A percentile compares a stretch with the other conserved stretches of the same genome.
Evolutionary conservation across 2,329 filamentous ascomycete genomes (phyloP).

Genomic region (Trichoderma guizhouense): DNA sequence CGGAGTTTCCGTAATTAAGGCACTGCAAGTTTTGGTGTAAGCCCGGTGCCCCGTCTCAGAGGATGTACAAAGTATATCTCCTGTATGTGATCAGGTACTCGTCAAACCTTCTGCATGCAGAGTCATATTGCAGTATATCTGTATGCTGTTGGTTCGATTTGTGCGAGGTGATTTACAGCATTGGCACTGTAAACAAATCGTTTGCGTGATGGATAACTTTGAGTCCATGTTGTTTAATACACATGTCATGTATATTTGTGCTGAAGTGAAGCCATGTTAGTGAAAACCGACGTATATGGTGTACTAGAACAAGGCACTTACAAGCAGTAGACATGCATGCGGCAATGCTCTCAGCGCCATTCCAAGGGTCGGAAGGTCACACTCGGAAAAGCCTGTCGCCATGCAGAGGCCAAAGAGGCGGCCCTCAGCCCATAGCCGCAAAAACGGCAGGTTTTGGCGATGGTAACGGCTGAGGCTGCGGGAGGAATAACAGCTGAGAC

Average conservation of each 20-base stretch:
- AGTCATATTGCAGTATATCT: neutral
- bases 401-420: neutral
- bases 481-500: neutral
- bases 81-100: neutral
- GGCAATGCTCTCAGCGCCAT: neutral
- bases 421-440: neutral
- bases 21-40: neutral
- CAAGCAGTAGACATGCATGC: neutral
- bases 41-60: neutral
- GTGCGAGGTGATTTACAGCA: neutral
- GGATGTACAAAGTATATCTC: neutral
- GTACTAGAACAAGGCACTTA: neutral
- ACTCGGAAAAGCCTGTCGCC: neutral
- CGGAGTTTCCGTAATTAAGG: conserved; percentile 1
- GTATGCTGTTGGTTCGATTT: neutral
- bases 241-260: neutral
- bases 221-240: neutral
- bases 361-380: neutral
- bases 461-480: neutral
- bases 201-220: neutral
- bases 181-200: neutral
- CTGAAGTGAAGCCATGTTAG: neutral
- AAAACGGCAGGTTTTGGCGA: neutral
- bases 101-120: neutral
- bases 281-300: neutral